These are phyloP conservation scores for Aspergillus pseudoterreus DNA, from an alignment of 2,329 filamentous ascomycete species.

Conservation along the genomic window DNA sequence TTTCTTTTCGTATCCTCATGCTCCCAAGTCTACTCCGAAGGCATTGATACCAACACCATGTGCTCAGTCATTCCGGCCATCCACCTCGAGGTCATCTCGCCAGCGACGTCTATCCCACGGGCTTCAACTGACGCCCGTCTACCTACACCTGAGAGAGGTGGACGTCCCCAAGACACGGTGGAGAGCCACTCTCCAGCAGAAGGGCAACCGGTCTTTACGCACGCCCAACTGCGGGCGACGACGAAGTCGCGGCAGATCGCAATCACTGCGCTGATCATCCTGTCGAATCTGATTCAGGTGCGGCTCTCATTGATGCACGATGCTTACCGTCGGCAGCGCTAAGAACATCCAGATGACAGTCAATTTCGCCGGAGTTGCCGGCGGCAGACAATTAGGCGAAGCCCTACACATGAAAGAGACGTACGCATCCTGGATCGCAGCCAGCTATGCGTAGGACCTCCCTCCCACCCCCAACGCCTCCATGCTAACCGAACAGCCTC, in stretches of 20 bases:
- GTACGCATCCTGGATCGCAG: constrained; percentile 24
- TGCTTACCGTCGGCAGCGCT: too few relatives aligned
- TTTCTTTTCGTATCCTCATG: too few relatives aligned
- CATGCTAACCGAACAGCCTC: constrained; percentile 28
- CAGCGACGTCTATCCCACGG: not conserved
- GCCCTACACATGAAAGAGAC: constrained; percentile 15
- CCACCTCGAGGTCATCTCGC: not conserved
- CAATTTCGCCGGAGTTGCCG: constrained; percentile 24
- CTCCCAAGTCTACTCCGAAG: too few relatives aligned
- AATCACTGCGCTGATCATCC: constrained; percentile 19
- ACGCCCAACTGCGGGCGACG: constrained; percentile 10
- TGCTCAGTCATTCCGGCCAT: not conserved
- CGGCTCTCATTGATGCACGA: too few relatives aligned
- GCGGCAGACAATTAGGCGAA: constrained; percentile 19
- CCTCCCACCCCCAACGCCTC: not conserved
- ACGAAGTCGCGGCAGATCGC: constrained; percentile 15
- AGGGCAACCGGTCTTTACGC: constrained; percentile 19
- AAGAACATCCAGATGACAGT: constrained; percentile 20
- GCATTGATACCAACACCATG: not conserved
- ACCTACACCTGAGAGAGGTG: not conserved
- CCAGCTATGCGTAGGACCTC: constrained; percentile 22
- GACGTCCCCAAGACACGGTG: not conserved
- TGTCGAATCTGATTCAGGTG: constrained; percentile 27
- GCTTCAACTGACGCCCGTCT: not conserved
- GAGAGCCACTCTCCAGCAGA: constrained; percentile 11